phyloP scores from a whole-genome alignment of 441 rosid species.

The Gossypium laxum region DNA sequence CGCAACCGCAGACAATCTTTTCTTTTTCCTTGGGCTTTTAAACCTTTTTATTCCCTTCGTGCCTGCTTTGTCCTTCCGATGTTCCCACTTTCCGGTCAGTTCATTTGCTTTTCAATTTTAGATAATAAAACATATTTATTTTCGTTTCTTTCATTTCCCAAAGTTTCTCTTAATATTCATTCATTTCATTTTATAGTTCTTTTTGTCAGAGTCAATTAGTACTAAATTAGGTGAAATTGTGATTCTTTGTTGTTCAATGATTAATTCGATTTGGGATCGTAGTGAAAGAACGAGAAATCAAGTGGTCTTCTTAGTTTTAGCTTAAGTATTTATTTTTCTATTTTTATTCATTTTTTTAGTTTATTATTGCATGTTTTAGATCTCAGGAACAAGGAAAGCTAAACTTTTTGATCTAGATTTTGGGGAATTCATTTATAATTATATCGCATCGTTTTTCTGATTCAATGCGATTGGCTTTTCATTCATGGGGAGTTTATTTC shows the following conservation, averaged over 20 bases:
- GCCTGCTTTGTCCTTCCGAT: background rate
- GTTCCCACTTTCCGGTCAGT: constrained; percentile 11
- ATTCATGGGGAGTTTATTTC: background rate
- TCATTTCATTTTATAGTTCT: background rate
- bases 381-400: constrained; percentile 6
- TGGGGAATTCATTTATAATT: background rate
- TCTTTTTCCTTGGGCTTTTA: background rate
- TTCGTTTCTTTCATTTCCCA: background rate
- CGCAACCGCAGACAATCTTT: background rate
- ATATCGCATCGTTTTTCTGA: background rate
- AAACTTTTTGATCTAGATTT: constrained; percentile 7
- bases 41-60: background rate
- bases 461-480: background rate
- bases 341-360: background rate
- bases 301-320: background rate
- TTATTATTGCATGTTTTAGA: constrained; percentile 6
- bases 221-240: background rate
- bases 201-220: background rate
- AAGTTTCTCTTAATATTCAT: background rate
- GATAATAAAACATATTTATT: background rate
- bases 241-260: background rate
- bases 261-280: constrained; percentile 3
- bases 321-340: background rate
- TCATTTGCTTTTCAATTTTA: background rate
- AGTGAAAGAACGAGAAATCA: background rate